Evolutionary conservation across 2,329 filamentous ascomycete genomes (phyloP), one percentile per base, ranked within the genome.

Genomic region (Onygena corvina): DNA sequence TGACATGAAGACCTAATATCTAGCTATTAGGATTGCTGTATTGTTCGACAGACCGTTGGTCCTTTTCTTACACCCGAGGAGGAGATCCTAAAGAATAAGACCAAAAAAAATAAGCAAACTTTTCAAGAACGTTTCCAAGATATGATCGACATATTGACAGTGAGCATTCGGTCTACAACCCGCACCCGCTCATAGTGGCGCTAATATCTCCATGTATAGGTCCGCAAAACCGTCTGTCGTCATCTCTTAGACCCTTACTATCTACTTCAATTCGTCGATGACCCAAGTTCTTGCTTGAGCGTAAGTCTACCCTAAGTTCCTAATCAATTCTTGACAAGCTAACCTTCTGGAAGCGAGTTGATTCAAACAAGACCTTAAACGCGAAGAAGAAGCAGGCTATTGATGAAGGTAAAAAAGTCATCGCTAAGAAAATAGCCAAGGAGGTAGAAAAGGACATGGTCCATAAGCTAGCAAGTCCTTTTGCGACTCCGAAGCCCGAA

Each of bases 161-260:
- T 60, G 53, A 34, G 30, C 20, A 7, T 29, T 34, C 20, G 40
- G n/a, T 23, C 23, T 9, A 4, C 27, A n/a, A 14, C 18, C n/a
- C 34, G 20, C 23, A n/a, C 20, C 25, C 21, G n/a, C 6, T 11
- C 27, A 31, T 20, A 2, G 20, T 31, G 16, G 42, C 35, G 8
- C 46, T 54, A 18, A 50, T 25, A n/a, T 29, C 34, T 27, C 21
- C 35, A n/a, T n/a, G n/a, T n/a, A 27, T 46, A 60, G 54, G 54
- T 50, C 6, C 62, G 61, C 25, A 69, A 69, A 54, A 64, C 65
- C 0, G 64, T 68, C 27, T 67, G 64, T 60, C 67, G 67, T 48
- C 65, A 67, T 47, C 52, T 68, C 8, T 51, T 67, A 12, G 65
- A 67, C 44, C 54, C 61, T 1, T 52, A 56, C 5, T 68, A 64